Conservation (phyloP, 768 basidiomycete genomes). For the Guyanaporus albipodus region DNA sequence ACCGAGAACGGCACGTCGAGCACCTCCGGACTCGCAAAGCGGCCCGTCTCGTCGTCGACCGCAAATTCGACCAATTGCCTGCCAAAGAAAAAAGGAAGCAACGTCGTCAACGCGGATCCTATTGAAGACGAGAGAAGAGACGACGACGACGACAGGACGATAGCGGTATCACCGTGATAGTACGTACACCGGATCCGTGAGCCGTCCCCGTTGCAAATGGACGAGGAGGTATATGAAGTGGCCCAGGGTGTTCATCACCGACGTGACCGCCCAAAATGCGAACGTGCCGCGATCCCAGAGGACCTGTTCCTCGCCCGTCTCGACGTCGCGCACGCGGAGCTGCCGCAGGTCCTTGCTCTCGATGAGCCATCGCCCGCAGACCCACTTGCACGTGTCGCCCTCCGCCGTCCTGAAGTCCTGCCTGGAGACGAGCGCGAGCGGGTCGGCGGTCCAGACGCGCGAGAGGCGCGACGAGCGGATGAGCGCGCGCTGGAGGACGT, state of each 20-base stretch:
- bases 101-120: too few species aligned
- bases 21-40: constrained; percentile 5
- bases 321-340: constrained; percentile 11
- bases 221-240: constrained; percentile 17
- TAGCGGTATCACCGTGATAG: too few species aligned
- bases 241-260: constrained; percentile 4
- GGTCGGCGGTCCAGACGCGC: constrained; percentile 11
- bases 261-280: constrained; percentile 7
- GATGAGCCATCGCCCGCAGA: constrained; percentile 20
- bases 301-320: constrained; percentile 10
- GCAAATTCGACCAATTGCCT: constrained; percentile 19
- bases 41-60: constrained; percentile 16
- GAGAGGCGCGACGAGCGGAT: constrained; percentile 14
- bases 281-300: constrained; percentile 15
- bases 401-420: constrained; percentile 2
- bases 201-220: constrained; percentile 4
- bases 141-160: too few species aligned
- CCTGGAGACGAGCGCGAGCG: constrained; percentile 6
- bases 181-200: constrained; percentile 18
- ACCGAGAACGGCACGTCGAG: constrained; percentile 15
- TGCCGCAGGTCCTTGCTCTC: constrained; percentile 12
- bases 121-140: too few species aligned
- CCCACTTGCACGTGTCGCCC: constrained; percentile 11
- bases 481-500: constrained; percentile 17
- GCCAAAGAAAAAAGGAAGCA: neutral